Base-by-base conservation (phyloP, 768 basidiomycete species). In the Pleurotus ostreatus region DNA sequence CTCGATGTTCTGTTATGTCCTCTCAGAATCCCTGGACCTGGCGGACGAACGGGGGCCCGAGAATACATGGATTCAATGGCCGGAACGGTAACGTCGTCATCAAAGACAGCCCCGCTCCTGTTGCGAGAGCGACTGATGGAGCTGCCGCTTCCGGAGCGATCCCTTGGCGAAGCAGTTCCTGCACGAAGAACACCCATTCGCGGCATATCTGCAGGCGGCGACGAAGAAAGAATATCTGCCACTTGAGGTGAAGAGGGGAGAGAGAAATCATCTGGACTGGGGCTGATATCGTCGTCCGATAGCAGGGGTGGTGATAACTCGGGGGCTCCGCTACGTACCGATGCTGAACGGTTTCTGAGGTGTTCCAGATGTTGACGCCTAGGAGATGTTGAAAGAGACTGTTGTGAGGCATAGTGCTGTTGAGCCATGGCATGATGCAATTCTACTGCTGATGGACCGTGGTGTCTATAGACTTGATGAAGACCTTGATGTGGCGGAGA, bases 371-470 rank as follows among this genome's bases (percentile, higher is more conserved):
- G 47, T n/a, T 53, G 18, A 15, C 38, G 51, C 11, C 34, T 34
- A 15, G 59, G 48, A 38, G 56, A 62, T 58, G 55, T 55, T 66
- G 48, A 53, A 5, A 41, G 41, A 8, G 37, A 12, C 39, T 65
- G 70, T 38, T 69, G 65, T n/a, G 49, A 55, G 37, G 59, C 56
- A 43, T 67, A 65, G 49, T 68, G 68, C 26, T 70, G 66, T 20
- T 74, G 71, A 0, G 75, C 70, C 44, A 82, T 61, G 3, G 71
- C 71, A 48, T 70, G 74, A 56, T 84, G 81, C 3, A 79, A 64
- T 49, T 84, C 83, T 40, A 78, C 70, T 8, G 79, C 78, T 49
- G 72, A 66, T 11, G 79, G 78, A 5, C 68, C 61, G 55, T 70
- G 65, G 22, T 60, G 65, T 53, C 16, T 39, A 49, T 26, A n/a